A percentile compares a stretch with the other conserved stretches of the same genome.
These are phyloP conservation scores for Medicago lupulina DNA, from an alignment of 306 rosid genomes.

Conservation along the genomic window DNA sequence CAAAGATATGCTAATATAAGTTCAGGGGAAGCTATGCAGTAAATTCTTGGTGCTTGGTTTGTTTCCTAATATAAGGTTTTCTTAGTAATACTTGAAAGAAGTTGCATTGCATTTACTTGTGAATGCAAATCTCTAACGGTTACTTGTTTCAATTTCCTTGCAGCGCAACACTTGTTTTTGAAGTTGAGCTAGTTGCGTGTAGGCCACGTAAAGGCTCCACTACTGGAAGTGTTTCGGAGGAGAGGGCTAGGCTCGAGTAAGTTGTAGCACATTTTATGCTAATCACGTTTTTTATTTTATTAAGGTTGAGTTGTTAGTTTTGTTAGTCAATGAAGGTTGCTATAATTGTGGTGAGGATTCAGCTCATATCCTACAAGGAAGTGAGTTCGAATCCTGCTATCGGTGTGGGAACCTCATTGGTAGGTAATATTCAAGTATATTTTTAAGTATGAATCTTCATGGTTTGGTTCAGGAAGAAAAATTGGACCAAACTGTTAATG, in stretches of 20 bases:
- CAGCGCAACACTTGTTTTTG: conserved; percentile 92
- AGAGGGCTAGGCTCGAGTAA: conserved; percentile 96
- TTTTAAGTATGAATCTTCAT: not conserved
- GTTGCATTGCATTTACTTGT: conserved; percentile 16
- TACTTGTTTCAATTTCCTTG: conserved; percentile 25
- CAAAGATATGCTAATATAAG: conserved; percentile 5
- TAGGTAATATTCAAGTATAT: not conserved
- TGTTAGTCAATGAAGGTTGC: not conserved
- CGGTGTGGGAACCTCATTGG: not conserved
- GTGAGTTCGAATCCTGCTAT: not conserved
- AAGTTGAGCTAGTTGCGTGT: conserved; percentile 92
- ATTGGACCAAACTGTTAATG: not conserved
- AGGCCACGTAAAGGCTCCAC: conserved; percentile 90
- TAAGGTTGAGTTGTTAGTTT: not conserved
- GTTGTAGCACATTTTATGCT: conserved; percentile 29
- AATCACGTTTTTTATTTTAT: conserved; percentile 8
- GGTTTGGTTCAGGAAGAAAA: not conserved
- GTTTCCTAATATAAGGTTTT: not conserved
- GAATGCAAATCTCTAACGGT: not conserved
- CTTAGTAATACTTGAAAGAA: not conserved
- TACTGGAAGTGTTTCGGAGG: conserved; percentile 86
- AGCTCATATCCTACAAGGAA: not conserved
- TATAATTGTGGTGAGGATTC: not conserved
- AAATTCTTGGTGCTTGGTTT: conserved; percentile 4
- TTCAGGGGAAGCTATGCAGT: conserved; percentile 1